These are phyloP conservation scores for Domatiomyces globalis DNA, from an alignment of 2,329 filamentous ascomycete species.

Conservation along the genomic window DNA sequence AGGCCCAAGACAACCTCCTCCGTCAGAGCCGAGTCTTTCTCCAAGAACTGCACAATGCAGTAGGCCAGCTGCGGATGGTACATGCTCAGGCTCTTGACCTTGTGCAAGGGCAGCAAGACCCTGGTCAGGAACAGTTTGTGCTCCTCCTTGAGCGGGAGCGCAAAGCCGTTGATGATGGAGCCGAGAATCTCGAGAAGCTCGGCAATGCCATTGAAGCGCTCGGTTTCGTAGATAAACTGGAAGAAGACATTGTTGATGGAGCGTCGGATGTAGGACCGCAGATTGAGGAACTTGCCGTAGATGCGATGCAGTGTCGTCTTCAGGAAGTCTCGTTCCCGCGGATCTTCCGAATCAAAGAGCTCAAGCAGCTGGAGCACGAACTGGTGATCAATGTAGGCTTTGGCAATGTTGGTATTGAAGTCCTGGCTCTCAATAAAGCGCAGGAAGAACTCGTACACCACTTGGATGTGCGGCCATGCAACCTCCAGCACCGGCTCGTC, in stretches of 20 bases:
- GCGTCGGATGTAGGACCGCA: slow-evolving; percentile 89
- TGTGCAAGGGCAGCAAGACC: slow-evolving; percentile 85
- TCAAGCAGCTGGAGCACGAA: slow-evolving; percentile 94
- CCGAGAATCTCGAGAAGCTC: slow-evolving; percentile 92
- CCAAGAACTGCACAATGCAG: slow-evolving; percentile 95
- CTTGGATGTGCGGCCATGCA: slow-evolving; percentile 97
- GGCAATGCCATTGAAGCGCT: slow-evolving; percentile 95
- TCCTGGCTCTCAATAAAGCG: slow-evolving; percentile 98
- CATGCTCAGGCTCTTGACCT: slow-evolving; percentile 98
- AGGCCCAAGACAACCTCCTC: slow-evolving; percentile 94
- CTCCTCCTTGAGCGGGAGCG: slow-evolving; percentile 89
- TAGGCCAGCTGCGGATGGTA: slow-evolving; percentile 97
- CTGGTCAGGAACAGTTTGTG: slow-evolving; percentile 96
- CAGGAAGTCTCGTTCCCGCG: slow-evolving; percentile 87
- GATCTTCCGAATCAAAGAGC: slow-evolving; percentile 95
- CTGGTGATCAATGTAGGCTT: slow-evolving; percentile 95
- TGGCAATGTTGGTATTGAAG: slow-evolving; percentile 99
- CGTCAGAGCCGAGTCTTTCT: slow-evolving; percentile 92
- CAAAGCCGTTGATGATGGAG: slow-evolving; percentile 98
- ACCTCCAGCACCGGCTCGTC: slow-evolving; percentile 96
- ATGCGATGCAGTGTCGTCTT: slow-evolving; percentile 97
- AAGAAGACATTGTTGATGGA: slow-evolving; percentile 99
- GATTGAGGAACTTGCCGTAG: slow-evolving; percentile 96
- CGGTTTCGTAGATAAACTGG: slow-evolving; percentile 97
- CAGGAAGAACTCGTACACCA: slow-evolving; percentile 98